Percentiles rank a stretch among this genome's conserved stretches.
phyloP scores from a whole-genome alignment of 2,329 filamentous ascomycete genomes.

The Penicillium sp. region DNA sequence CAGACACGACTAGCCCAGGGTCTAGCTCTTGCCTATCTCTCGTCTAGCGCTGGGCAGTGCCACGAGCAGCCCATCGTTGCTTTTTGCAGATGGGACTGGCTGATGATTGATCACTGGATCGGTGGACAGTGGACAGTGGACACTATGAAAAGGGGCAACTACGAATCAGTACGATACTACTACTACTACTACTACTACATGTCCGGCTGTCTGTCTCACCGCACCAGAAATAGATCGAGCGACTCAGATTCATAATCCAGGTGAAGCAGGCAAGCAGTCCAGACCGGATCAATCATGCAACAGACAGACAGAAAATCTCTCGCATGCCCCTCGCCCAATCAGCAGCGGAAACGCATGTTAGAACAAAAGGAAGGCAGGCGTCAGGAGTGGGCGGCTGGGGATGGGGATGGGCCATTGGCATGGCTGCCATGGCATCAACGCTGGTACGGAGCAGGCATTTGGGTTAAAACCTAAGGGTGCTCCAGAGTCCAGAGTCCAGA shows the following conservation, averaged over 20 bases:
- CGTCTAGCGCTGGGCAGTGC: neutral
- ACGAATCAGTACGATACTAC: too few relatives aligned
- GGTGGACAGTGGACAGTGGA: neutral
- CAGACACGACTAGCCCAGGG: slow-evolving; percentile 1
- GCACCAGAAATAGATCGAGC: neutral
- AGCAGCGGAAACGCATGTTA: neutral
- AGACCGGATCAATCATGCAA: neutral
- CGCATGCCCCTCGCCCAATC: neutral
- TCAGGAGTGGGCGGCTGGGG: too few relatives aligned
- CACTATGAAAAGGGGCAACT: neutral
- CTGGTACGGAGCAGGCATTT: neutral
- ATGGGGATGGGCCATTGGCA: too few relatives aligned
- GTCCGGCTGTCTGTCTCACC: slow-evolving; percentile 2
- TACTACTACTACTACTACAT: too few relatives aligned
- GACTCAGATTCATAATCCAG: too few relatives aligned
- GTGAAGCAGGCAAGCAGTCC: neutral
- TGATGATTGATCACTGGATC: neutral
- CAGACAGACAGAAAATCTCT: neutral
- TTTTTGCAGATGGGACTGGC: neutral
- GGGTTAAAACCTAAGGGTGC: too few relatives aligned
- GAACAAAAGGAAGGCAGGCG: too few relatives aligned
- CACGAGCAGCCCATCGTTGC: neutral
- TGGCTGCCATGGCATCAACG: too few relatives aligned
- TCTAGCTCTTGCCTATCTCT: neutral
- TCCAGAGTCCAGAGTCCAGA: too few relatives aligned